Base-by-base conservation (phyloP, 768 basidiomycete species). In the Dentipellis sp. region DNA sequence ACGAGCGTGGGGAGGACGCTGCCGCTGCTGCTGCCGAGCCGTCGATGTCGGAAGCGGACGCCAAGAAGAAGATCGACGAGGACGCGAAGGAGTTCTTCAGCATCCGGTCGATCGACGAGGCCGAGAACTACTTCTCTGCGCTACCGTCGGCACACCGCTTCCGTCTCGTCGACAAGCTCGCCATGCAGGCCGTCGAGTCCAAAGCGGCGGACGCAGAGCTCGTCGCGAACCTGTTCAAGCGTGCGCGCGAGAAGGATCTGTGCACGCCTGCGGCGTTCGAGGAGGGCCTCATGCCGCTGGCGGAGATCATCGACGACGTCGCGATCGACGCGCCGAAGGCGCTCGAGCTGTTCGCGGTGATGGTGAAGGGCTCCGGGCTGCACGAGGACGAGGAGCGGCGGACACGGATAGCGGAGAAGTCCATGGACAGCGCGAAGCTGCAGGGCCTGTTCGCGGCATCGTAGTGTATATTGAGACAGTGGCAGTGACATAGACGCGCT, bases 251-350 rank as follows among this genome's bases (percentile, higher is more conserved):
- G 45, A 88, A 85, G 71, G 75, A 74, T 42, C 72, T 85, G 34
- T 82, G 84, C 60, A 74, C 81, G 1, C 51, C 75, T 4, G 78
- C 77, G 4, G 68, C 78, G 3, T 84, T 97, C 68, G 86, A 91
- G 70, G 78, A 84, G 57, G 91, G 91, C 12, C 83, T 95, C 68
- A 66, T 66, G 48, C 76, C 79, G 0, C 76, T 82, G 52, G 82
- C 85, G 23, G 90, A 92, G 69, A 71, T 84, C 55, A 77, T 98
- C 63, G 91, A 93, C 64, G 94, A 97, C 66, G 80, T 94, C 56
- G 84, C 86, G 34, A 85, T 93, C 63, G 94, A 98, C 67, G 89
- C 88, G 47, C 94, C 95, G 9, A 86, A 85, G 65, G 95, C 93
- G 0, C 86, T 86, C 73, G 68, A 77, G 45, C 80, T 84, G 57